Percentiles rank a stretch among this genome's conserved stretches.
Conservation (phyloP, 2,329 filamentous ascomycete species). For the Trichoderma hamatum region DNA sequence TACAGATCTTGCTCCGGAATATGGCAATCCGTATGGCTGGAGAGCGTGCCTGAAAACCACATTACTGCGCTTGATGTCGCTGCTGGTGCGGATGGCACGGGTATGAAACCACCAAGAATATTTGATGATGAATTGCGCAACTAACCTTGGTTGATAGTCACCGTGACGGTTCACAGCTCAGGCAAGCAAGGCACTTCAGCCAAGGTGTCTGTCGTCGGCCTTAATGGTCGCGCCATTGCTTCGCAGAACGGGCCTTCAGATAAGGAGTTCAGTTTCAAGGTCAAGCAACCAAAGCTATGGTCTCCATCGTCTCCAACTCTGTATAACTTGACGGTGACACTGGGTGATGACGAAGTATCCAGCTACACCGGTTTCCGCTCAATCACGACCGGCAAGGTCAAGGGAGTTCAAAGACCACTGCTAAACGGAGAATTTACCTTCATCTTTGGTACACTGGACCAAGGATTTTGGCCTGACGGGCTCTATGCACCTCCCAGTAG, state of each 20-base stretch:
- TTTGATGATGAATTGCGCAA: neutral
- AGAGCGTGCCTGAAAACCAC: slow-evolving; percentile 60
- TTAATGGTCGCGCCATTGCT: slow-evolving; percentile 46
- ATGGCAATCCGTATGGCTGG: slow-evolving; percentile 75
- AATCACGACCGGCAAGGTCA: slow-evolving; percentile 57
- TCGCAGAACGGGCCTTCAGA: slow-evolving; percentile 51
- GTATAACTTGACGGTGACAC: slow-evolving; percentile 64
- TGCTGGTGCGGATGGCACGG: slow-evolving; percentile 58
- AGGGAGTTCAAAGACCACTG: slow-evolving; percentile 63
- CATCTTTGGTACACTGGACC: slow-evolving; percentile 69
- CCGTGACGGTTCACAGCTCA: slow-evolving; percentile 57
- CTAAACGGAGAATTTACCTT: slow-evolving; percentile 72
- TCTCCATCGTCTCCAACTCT: slow-evolving; percentile 64
- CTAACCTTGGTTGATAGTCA: slow-evolving; percentile 46
- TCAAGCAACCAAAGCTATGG: slow-evolving; percentile 63
- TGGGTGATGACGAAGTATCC: slow-evolving; percentile 55
- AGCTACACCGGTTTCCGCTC: slow-evolving; percentile 74
- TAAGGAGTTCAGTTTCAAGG: slow-evolving; percentile 56
- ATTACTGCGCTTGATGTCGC: slow-evolving; percentile 62
- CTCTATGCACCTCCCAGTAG: slow-evolving; percentile 65
- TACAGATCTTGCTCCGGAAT: slow-evolving; percentile 74
- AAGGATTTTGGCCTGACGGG: slow-evolving; percentile 73
- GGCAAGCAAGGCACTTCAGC: slow-evolving; percentile 40
- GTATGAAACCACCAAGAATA: slow-evolving; percentile 37
- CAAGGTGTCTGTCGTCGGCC: slow-evolving; percentile 42